Conservation (phyloP, 1,284 basidiomycete species). For the Golubevia pallescens region DNA sequence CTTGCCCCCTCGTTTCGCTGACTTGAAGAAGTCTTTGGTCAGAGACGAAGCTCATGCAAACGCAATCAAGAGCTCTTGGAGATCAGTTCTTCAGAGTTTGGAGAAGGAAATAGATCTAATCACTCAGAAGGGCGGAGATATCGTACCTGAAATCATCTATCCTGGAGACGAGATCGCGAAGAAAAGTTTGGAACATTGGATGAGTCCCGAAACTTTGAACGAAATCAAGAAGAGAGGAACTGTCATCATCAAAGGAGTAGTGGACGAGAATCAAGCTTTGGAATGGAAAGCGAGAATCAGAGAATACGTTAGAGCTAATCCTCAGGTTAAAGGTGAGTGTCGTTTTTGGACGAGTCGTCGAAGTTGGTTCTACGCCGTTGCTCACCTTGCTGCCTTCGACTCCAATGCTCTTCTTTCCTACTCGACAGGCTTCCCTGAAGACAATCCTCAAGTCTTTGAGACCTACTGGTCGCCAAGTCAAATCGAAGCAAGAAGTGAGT, state of each 20-base stretch:
- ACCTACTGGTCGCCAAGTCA: conserved; percentile 42
- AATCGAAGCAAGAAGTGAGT: conserved; percentile 23
- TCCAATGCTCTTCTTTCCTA: conserved; percentile 9
- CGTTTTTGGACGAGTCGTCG: not conserved
- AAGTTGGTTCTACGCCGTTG: not conserved
- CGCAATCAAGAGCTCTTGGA: conserved; percentile 25
- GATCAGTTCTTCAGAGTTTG: conserved; percentile 20
- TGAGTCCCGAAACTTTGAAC: conserved; percentile 14
- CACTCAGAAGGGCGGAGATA: conserved; percentile 6
- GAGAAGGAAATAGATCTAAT: conserved; percentile 16
- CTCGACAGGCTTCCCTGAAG: conserved; percentile 29
- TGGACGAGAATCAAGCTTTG: conserved; percentile 18
- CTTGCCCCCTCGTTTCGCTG: conserved; percentile 30
- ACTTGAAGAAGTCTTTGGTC: conserved; percentile 30
- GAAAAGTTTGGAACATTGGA: conserved; percentile 17
- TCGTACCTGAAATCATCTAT: conserved; percentile 28
- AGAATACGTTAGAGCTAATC: conserved; percentile 25
- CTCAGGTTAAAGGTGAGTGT: conserved; percentile 24
- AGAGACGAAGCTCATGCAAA: conserved; percentile 13
- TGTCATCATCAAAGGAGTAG: conserved; percentile 33
- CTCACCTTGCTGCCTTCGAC: conserved; percentile 23
- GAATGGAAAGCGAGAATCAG: conserved; percentile 34
- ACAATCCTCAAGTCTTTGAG: conserved; percentile 47
- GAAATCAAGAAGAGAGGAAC: conserved; percentile 33
- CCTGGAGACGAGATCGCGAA: conserved; percentile 11